Evolutionary conservation across 495 filamentous ascomycete genomes (phyloP).

Genomic region (Xylaria acuta): DNA sequence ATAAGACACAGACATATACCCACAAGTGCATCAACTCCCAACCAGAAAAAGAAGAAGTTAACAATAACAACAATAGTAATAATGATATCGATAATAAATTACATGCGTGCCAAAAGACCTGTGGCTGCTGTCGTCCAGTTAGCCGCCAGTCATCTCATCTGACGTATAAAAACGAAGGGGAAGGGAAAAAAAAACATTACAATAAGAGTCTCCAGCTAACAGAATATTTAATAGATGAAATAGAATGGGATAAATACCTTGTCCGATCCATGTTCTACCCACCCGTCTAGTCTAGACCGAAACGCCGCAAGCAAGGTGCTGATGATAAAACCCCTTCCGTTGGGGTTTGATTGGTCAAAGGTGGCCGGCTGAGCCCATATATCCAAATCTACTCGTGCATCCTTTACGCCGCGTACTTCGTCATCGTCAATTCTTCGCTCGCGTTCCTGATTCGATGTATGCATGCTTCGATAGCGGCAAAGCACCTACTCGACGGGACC

Average conservation of each 20-base stretch:
- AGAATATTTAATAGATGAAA: neutral
- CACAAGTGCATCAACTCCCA: neutral
- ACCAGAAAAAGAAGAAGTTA: neutral
- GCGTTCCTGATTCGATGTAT: neutral
- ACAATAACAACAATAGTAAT: neutral
- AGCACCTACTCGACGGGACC: neutral
- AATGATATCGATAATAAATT: neutral
- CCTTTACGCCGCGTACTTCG: neutral
- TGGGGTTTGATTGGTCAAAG: neutral
- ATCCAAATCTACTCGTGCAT: neutral
- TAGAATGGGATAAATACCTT: neutral
- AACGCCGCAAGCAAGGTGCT: slow-evolving; percentile 13
- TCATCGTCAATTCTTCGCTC: neutral
- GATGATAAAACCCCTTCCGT: neutral
- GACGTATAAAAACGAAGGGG: neutral
- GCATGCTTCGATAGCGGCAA: neutral
- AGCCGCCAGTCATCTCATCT: neutral
- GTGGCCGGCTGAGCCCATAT: neutral
- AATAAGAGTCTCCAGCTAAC: neutral
- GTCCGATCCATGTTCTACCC: neutral
- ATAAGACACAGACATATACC: neutral
- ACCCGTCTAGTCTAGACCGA: slow-evolving; percentile 15
- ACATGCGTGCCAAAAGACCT: neutral
- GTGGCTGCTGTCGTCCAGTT: neutral
- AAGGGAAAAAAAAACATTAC: neutral